Evolutionary conservation across 441 rosid genomes (phyloP).

Genomic region (Brassica balearica): DNA sequence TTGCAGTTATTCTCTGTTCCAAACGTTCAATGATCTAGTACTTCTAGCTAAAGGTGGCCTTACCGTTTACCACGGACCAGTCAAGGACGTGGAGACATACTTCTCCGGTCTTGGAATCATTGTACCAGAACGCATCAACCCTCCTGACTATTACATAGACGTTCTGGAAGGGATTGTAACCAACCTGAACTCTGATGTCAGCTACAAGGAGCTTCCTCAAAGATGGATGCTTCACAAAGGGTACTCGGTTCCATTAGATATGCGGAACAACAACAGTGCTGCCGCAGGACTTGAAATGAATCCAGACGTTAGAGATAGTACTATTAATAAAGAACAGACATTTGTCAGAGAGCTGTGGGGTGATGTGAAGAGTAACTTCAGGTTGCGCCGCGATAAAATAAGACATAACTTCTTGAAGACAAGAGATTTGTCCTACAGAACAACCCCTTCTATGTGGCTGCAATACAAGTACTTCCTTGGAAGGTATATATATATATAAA

Average conservation of each 20-base stretch:
- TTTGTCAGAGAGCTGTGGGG: slow-evolving; percentile 88
- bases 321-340: slow-evolving; percentile 51
- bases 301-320: slow-evolving; percentile 26
- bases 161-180: slow-evolving; percentile 81
- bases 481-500: slow-evolving; percentile 54
- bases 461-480: slow-evolving; percentile 90
- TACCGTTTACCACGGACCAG: slow-evolving; percentile 84
- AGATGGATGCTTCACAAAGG: slow-evolving; percentile 96
- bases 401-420: slow-evolving; percentile 63
- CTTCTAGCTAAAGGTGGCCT: slow-evolving; percentile 95
- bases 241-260: slow-evolving; percentile 72
- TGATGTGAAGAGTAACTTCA: slow-evolving; percentile 68
- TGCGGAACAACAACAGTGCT: slow-evolving; percentile 58
- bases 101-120: slow-evolving; percentile 77
- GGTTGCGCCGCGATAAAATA: slow-evolving; percentile 67
- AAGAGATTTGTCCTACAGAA: slow-evolving; percentile 71
- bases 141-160: slow-evolving; percentile 94
- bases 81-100: slow-evolving; percentile 77
- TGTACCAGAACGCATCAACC: slow-evolving; percentile 88
- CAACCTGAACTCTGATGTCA: slow-evolving; percentile 41
- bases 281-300: slow-evolving; percentile 35
- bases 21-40: slow-evolving; percentile 83
- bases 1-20: slow-evolving; percentile 89
- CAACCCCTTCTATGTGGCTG: slow-evolving; percentile 64
- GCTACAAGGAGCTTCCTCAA: slow-evolving; percentile 72